phyloP scores from a whole-genome alignment of 2,329 filamentous ascomycete species.

The Aspergillus sclerotialis region DNA sequence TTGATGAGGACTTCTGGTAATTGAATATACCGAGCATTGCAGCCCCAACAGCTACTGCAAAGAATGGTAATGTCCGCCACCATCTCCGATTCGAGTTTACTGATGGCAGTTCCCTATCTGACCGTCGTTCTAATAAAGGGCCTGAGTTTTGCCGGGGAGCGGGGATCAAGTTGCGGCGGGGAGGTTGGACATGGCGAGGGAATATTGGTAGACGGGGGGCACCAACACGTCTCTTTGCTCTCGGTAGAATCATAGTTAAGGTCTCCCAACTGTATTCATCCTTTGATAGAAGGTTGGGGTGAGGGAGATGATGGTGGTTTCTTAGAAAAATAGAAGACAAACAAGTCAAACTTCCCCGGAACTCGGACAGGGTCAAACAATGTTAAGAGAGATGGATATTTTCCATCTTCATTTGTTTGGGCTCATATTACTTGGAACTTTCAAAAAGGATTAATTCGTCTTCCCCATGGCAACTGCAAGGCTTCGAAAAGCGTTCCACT shows the following conservation, averaged over 20 bases:
- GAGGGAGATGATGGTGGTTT: constrained; percentile 4
- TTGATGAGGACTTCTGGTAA: constrained; percentile 91
- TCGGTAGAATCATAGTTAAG: constrained; percentile 11
- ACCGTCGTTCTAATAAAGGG: constrained; percentile 45
- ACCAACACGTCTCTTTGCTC: constrained; percentile 13
- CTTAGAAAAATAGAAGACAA: constrained; percentile 5
- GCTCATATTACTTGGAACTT: too few relatives aligned
- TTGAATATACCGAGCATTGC: constrained; percentile 91
- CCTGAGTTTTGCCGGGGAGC: constrained; percentile 45
- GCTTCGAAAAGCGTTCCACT: constrained; percentile 70
- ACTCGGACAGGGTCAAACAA: too few relatives aligned
- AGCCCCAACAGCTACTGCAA: constrained; percentile 62
- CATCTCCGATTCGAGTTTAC: constrained; percentile 50
- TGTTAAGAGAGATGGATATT: constrained; percentile 4
- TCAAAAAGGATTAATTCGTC: too few relatives aligned
- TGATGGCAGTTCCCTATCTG: constrained; percentile 47
- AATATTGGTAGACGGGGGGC: constrained; percentile 8
- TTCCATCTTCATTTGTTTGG: too few relatives aligned
- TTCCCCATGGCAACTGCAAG: constrained; percentile 56
- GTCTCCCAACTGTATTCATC: too few relatives aligned
- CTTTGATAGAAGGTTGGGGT: constrained; percentile 1
- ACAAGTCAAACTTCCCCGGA: constrained; percentile 12
- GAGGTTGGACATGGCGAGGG: constrained; percentile 7
- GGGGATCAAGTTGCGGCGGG: constrained; percentile 41
- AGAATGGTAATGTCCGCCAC: constrained; percentile 71